Base-by-base conservation (phyloP, 2,329 filamentous ascomycete genomes). In the Xylaria digitata region DNA sequence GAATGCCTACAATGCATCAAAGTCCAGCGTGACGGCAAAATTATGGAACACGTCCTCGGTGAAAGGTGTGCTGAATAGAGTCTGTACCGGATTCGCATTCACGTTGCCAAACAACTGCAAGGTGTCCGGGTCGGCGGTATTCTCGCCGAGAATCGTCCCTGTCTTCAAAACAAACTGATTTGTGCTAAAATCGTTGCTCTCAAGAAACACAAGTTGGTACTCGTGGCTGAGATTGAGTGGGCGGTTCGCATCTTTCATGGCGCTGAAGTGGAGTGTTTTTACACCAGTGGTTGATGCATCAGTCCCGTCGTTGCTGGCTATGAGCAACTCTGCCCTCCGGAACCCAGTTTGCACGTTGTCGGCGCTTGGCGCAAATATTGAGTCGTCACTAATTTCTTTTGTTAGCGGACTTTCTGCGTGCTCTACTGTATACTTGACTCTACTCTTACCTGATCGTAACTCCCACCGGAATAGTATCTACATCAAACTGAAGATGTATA, bases 191-290 rank as follows among this genome's bases (percentile, higher is more conserved):
- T 63, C 61, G 23, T 56, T 63, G 49, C 60, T 67, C 65, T 67
- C 61, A 26, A 64, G 54, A 46, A 64, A 67, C 11, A 64, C 65
- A 26, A 67, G 61, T 30, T 64, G 65, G 61, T 67, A 64, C 32
- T 66, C 64, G 15, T 66, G 59, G 19, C 48, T 61, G 5, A 66
- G 59, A 37, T 62, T 66, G 2, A 66, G 19, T 15, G 63, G 48
- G 11, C 56, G 63, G 3, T 58, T 53, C 34, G 63, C 53, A 52
- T 62, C 58, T 53, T 66, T 66, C 63, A 58, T 61, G 19, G 53
- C 21, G 19, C 63, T 66, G 40, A 66, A 66, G 48, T 66, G 63
- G 21, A 66, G 53, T 30, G 63, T 66, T 40, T 63, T 66, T 1
- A 66, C 58, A 13, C 63, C 58, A 0, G 63, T 66, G 19, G 63